Evolutionary conservation across 2,329 filamentous ascomycete species (phyloP).

Genomic region (Meredithiella fracta): DNA sequence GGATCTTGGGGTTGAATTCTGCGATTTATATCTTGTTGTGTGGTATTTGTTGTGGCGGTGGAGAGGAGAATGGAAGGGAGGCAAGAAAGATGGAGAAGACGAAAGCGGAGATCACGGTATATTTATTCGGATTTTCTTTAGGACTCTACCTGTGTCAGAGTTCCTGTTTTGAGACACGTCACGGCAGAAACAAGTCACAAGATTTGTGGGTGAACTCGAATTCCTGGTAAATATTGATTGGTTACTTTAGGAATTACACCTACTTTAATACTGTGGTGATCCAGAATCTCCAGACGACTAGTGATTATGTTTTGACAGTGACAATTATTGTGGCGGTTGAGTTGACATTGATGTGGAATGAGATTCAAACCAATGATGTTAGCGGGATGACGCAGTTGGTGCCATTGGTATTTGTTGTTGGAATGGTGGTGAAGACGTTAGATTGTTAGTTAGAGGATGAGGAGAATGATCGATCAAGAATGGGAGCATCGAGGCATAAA

Average conservation of each 20-base stretch:
- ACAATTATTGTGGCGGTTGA: conserved; percentile 20
- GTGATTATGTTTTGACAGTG: conserved; percentile 17
- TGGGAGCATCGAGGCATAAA: background rate
- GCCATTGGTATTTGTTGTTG: conserved; percentile 21
- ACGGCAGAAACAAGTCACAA: no score
- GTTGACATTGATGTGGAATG: conserved; percentile 22
- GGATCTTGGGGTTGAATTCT: conserved; percentile 20
- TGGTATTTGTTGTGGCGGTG: conserved; percentile 15
- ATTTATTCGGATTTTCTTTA: no score
- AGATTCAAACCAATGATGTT: conserved; percentile 18
- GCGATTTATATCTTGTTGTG: conserved; percentile 20
- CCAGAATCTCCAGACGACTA: conserved; percentile 19
- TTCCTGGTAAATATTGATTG: no score
- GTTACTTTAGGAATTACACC: background rate
- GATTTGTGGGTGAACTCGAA: no score
- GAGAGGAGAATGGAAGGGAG: background rate
- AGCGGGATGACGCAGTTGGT: conserved; percentile 20
- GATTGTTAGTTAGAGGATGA: background rate
- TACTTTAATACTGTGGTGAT: conserved; percentile 10
- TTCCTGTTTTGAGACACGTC: no score
- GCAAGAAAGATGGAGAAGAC: background rate
- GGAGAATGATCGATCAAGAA: no score
- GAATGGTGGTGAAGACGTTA: conserved; percentile 14
- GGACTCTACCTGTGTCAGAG: no score
- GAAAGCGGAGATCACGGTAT: background rate